Conservation (phyloP, 2,329 filamentous ascomycete genomes). For the Conoideocrella luteorostrata region DNA sequence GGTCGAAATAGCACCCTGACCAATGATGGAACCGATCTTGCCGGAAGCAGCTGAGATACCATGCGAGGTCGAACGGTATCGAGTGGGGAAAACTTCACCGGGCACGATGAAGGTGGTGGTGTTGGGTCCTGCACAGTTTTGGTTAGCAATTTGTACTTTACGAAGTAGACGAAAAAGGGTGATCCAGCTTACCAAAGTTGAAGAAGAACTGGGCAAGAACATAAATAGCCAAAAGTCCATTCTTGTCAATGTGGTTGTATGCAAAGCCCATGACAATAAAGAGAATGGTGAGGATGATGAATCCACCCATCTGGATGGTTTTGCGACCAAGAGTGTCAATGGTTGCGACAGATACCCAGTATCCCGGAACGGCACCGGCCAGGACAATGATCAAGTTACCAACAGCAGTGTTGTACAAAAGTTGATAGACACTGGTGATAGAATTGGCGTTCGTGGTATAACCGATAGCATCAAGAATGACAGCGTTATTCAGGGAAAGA, state of each 20-base stretch:
- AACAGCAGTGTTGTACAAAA: conserved; percentile 66
- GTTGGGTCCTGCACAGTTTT: conserved; percentile 36
- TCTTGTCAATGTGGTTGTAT: conserved; percentile 45
- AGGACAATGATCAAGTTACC: conserved; percentile 75
- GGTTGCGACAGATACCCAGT: conserved; percentile 72
- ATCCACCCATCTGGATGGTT: conserved; percentile 64
- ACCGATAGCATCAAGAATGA: conserved; percentile 65
- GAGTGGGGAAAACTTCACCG: conserved; percentile 50
- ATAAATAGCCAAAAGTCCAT: conserved; percentile 50
- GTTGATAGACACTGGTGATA: conserved; percentile 55
- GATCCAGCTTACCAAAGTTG: conserved; percentile 38
- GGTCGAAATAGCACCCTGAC: conserved; percentile 50
- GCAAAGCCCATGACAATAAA: conserved; percentile 59
- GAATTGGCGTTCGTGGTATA: conserved; percentile 43
- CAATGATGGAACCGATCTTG: conserved; percentile 52
- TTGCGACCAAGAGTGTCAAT: conserved; percentile 72
- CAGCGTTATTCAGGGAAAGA: conserved; percentile 69
- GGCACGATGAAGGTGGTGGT: conserved; percentile 52
- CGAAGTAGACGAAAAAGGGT: not conserved
- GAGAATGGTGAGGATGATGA: conserved; percentile 53
- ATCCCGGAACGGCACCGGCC: conserved; percentile 73
- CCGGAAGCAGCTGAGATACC: conserved; percentile 50
- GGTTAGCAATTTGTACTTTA: not conserved
- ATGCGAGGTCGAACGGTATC: conserved; percentile 51
- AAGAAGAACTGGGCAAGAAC: conserved; percentile 54